Percentiles rank a stretch among this genome's conserved stretches.
Conservation (phyloP, 352 stramenopile species). For the Lagenidium sp. region DNA sequence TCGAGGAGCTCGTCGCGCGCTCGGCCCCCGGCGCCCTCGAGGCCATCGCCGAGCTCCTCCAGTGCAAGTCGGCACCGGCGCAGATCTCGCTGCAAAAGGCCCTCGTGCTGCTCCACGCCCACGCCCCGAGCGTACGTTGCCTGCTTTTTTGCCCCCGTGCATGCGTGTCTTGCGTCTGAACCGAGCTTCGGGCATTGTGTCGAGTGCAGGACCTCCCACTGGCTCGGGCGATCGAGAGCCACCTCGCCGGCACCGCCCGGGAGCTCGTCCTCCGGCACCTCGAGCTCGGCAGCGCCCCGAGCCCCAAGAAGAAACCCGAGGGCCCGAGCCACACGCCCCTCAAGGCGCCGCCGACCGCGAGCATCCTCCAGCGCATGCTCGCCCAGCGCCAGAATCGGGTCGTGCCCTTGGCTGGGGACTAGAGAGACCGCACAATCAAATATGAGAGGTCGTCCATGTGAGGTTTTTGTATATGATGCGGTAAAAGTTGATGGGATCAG, state of each 20-base stretch:
- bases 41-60: constrained; percentile 18
- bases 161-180: background rate
- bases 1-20: constrained; percentile 16
- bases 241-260: constrained; percentile 7
- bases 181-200: background rate
- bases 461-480: no score
- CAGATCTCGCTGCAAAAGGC: constrained; percentile 39
- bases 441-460: no score
- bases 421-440: no score
- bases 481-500: no score
- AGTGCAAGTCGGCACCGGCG: constrained; percentile 32
- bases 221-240: constrained; percentile 1
- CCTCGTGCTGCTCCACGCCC: constrained; percentile 18
- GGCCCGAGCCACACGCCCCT: background rate
- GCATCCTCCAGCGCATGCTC: constrained; percentile 55
- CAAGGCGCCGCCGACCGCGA: constrained; percentile 4
- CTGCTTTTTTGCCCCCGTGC: background rate
- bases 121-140: constrained; percentile 17
- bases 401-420: no score
- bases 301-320: constrained; percentile 6
- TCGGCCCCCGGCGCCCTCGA: constrained; percentile 15
- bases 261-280: constrained; percentile 6
- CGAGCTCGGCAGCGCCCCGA: background rate
- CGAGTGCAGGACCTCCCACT: constrained; percentile 8
- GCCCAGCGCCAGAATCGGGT: constrained; percentile 45